Conservation (phyloP, 2,329 filamentous ascomycete species). For the Fonsecaea monophora region DNA sequence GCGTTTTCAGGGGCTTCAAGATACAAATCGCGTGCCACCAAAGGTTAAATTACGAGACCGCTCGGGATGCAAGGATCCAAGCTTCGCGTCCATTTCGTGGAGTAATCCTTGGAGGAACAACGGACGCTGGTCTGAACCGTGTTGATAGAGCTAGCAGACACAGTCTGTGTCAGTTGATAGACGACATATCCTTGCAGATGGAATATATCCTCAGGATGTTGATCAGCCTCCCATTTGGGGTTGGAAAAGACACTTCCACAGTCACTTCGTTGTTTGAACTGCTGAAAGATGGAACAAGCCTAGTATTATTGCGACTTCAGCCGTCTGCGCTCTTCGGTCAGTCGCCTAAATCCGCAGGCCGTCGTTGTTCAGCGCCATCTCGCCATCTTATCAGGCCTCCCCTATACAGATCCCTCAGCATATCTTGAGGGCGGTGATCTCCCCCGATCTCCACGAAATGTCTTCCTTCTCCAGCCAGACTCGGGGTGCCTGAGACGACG, state of each 20-base stretch:
- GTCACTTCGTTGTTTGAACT: neutral
- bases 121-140: neutral
- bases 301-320: neutral
- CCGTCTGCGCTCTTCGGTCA: neutral
- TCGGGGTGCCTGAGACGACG: neutral
- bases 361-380: neutral
- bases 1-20: neutral
- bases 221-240: neutral
- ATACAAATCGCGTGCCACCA: constrained; percentile 5
- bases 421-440: neutral
- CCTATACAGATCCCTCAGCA: neutral
- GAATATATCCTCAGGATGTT: neutral
- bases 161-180: neutral
- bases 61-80: neutral
- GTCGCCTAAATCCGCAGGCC: constrained; percentile 1
- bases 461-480: neutral
- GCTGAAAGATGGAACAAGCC: neutral
- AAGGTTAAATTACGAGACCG: neutral
- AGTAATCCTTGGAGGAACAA: neutral
- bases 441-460: neutral
- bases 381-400: neutral
- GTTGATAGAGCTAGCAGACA: neutral
- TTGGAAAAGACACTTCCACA: neutral
- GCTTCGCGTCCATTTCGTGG: neutral
- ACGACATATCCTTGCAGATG: too few relatives aligned